Base-by-base conservation (phyloP, 129 eudicot species). In the Helianthus annuus region DNA sequence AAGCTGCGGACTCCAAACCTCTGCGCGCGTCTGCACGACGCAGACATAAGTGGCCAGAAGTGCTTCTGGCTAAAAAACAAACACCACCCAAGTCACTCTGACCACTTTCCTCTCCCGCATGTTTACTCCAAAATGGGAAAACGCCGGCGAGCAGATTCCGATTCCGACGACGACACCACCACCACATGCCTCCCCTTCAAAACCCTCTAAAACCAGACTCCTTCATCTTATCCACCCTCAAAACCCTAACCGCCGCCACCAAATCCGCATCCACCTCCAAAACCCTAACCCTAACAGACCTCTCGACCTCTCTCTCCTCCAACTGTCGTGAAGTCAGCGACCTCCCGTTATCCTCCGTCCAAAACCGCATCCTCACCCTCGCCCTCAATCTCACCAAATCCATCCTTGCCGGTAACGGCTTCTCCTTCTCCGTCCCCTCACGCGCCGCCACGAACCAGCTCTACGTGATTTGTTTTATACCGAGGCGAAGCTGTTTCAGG, bases 401-500 rank as follows among this genome's bases (percentile, higher is more conserved):
- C n/a, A n/a, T n/a, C n/a, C n/a, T n/a, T n/a, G n/a, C n/a, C n/a
- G n/a, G n/a, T n/a, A n/a, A n/a, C n/a, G n/a, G n/a, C n/a, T n/a
- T n/a, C n/a, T n/a, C n/a, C n/a, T n/a, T n/a, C n/a, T n/a, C n/a
- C n/a, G n/a, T n/a, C n/a, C n/a, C n/a, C n/a, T n/a, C n/a, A n/a
- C n/a, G n/a, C n/a, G n/a, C n/a, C n/a, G n/a, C n/a, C n/a, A n/a
- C n/a, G n/a, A n/a, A n/a, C n/a, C n/a, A n/a, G n/a, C n/a, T n/a
- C n/a, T n/a, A n/a, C n/a, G 98, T 16, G 98, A 94, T 17, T 77
- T 94, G 19, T 94, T 94, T 32, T 94, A 94, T 76, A 94, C 98
- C 2, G 98, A 94, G 17, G 98, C 90, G 1, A 94, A 94, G 84
- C 90, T 94, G 0, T 94, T 94, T 49, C 96, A 88, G 58, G 98